phyloP scores from a whole-genome alignment of 805 yeast genomes.

The Limtongia smithiae region DNA sequence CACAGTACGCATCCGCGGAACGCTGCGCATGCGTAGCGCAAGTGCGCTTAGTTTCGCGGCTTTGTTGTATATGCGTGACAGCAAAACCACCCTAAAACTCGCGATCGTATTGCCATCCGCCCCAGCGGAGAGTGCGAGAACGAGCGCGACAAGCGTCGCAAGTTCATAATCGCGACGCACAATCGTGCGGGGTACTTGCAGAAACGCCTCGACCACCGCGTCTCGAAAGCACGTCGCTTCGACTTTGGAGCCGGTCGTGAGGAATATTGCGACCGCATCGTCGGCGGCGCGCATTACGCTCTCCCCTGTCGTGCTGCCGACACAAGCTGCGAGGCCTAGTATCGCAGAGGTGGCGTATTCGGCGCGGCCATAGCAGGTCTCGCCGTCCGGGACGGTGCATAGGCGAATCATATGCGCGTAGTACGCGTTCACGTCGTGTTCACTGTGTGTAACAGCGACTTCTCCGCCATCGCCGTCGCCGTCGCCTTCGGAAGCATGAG shows the following conservation, averaged over 20 bases:
- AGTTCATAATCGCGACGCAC: constrained; percentile 17
- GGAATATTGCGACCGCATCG: constrained; percentile 8
- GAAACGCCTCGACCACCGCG: constrained; percentile 2
- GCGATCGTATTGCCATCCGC: neutral
- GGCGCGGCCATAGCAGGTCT: too few relatives aligned
- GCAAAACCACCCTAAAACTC: neutral
- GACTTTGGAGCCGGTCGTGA: constrained; percentile 1
- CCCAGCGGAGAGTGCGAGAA: constrained; percentile 2
- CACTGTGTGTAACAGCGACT: neutral
- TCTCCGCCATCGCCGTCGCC: neutral
- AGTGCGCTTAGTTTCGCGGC: constrained; percentile 8
- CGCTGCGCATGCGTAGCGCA: constrained; percentile 7
- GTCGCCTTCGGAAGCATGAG: too few relatives aligned
- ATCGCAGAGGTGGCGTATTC: neutral
- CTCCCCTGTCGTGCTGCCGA: constrained; percentile 20
- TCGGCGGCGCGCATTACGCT: constrained; percentile 23
- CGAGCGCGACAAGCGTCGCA: constrained; percentile 7
- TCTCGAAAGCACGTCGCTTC: neutral
- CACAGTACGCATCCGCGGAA: neutral
- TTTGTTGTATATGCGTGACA: constrained; percentile 14
- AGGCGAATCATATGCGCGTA: constrained; percentile 3
- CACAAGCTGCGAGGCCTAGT: constrained; percentile 16
- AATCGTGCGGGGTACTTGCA: neutral
- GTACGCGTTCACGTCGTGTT: neutral
- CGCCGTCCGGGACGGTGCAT: neutral